These are phyloP conservation scores for Huntiella savannae DNA, from an alignment of 2,329 filamentous ascomycete species.

Conservation along the genomic window DNA sequence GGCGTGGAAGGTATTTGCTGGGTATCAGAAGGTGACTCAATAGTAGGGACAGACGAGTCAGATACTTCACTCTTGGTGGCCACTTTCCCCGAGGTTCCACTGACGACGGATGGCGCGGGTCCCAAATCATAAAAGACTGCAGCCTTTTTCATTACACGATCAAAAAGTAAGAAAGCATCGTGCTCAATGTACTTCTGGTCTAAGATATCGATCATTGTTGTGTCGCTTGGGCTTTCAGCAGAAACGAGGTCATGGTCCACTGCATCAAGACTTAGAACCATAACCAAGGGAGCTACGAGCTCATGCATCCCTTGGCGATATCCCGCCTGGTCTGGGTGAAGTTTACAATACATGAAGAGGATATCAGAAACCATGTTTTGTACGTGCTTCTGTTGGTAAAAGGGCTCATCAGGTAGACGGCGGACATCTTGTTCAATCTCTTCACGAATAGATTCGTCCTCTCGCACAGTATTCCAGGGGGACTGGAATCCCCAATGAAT, in stretches of 20 bases:
- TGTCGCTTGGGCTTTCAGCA: constrained; percentile 14
- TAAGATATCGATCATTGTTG: constrained; percentile 42
- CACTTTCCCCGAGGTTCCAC: constrained; percentile 11
- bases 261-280: constrained; percentile 68
- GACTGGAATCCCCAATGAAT: constrained; percentile 34
- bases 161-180: constrained; percentile 74
- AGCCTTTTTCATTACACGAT: constrained; percentile 69
- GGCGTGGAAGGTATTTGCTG: constrained; percentile 21
- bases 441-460: constrained; percentile 64
- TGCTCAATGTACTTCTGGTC: constrained; percentile 66
- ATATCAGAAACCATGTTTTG: constrained; percentile 74
- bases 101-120: constrained; percentile 14
- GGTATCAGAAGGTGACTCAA: background rate
- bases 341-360: constrained; percentile 85
- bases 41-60: background rate
- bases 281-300: constrained; percentile 71
- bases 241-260: constrained; percentile 13
- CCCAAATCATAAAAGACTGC: constrained; percentile 68
- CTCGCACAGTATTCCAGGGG: constrained; percentile 72
- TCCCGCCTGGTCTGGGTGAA: constrained; percentile 65
- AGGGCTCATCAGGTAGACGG: constrained; percentile 75
- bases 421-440: constrained; percentile 94
- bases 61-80: background rate
- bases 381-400: constrained; percentile 63
- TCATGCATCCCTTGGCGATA: constrained; percentile 99